Evolutionary conservation across 768 basidiomycete species (phyloP).

Genomic region (Serendipita indica): DNA sequence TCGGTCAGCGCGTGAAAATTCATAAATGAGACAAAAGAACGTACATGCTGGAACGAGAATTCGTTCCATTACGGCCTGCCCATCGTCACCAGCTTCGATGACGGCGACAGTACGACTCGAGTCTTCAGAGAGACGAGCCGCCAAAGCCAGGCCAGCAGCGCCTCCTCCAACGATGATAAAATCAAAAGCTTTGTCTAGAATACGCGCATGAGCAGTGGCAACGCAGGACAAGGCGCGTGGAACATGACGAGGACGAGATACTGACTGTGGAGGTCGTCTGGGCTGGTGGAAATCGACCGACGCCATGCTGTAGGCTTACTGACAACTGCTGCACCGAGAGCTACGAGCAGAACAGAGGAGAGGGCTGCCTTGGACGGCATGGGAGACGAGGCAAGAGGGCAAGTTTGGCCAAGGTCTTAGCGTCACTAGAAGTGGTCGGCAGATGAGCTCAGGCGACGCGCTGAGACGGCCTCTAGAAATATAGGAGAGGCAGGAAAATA

Average conservation of each 20-base stretch:
- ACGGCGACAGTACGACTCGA: constrained; percentile 30
- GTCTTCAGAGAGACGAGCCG: constrained; percentile 33
- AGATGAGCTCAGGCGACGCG: background rate
- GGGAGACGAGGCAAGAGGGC: background rate
- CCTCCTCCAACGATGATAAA: constrained; percentile 40
- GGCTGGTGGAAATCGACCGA: background rate
- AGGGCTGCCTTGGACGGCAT: constrained; percentile 5
- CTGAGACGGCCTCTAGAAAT: background rate
- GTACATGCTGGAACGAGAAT: background rate
- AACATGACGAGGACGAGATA: too few species aligned
- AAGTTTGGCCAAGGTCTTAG: background rate
- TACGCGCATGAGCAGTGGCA: background rate
- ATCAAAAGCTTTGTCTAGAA: constrained; percentile 29
- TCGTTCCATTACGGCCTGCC: constrained; percentile 7
- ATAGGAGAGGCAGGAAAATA: background rate
- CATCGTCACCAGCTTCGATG: constrained; percentile 16
- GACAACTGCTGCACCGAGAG: background rate
- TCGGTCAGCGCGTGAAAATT: background rate
- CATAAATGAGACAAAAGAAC: background rate
- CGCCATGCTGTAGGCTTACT: background rate
- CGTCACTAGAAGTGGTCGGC: background rate
- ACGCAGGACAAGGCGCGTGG: background rate
- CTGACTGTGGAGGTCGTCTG: background rate
- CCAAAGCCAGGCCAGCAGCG: constrained; percentile 33
- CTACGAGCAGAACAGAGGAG: background rate